Base-by-base conservation (phyloP, 352 stramenopile genomes). In the Globisporangium rhizosaccharum region DNA sequence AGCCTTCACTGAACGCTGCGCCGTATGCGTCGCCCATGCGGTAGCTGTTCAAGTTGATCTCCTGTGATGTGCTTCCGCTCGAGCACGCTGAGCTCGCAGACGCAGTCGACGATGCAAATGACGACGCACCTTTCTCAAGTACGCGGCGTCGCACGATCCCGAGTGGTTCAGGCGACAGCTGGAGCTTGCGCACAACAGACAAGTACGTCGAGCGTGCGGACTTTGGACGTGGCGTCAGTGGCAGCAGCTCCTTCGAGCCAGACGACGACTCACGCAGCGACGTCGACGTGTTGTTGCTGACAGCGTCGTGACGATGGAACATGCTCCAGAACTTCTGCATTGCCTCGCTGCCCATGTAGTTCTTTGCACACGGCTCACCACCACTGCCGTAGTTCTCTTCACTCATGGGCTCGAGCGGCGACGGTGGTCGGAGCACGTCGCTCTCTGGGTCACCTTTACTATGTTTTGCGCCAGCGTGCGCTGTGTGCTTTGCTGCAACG, bases 31-130 rank as follows among this genome's bases (percentile, higher is more conserved):
- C 71, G 2, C 83, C 83, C 70, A 90, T 90, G 42, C 66, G 65
- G 50, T 87, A 90, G 59, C 73, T 82, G 62, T 79, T 90, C 48
- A 84, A 44, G n/a, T 86, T 88, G 51, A 88, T 76, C 60, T 87
- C 80, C 50, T 90, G 75, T 1, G 56, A 46, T 6, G 72, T 82
- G 33, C 53, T 83, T 3, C 76, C 77, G 10, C 57, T 72, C 2
- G 72, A 66, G 52, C 58, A 67, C 56, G 59, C 51, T 2, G 68
- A 70, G 10, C 65, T 74, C 2, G 71, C 71, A 11, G 71, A 71
- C 15, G 57, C 60, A 6, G 67, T 75, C 12, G 70, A 64, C 9
- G 71, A 67, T 1, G 46, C 49, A 14, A 66, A 76, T 14, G 70
- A 62, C 9, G 71, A 69, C 4, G 56, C 51, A 3, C 68, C 63